Percentiles rank a stretch among this genome's conserved stretches.
phyloP scores from a whole-genome alignment of 139 green algal species.

The Marvania coccoides region DNA sequence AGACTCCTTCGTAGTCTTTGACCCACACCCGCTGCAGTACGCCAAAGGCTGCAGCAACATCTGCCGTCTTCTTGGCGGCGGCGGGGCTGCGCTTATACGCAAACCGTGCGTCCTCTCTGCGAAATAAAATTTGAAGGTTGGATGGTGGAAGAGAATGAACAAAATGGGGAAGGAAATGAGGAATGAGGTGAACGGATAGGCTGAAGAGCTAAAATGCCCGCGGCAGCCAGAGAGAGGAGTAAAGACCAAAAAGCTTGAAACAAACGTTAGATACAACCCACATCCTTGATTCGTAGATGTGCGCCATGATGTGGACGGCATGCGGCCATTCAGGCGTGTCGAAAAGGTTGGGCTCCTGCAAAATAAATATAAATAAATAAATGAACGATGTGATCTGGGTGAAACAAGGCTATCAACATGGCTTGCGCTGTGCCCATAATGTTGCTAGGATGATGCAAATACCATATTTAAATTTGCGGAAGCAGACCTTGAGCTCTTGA shows the following conservation, averaged over 20 bases:
- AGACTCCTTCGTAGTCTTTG: slow-evolving; percentile 19
- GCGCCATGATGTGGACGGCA: slow-evolving; percentile 15
- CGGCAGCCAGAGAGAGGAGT: background rate
- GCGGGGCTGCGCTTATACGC: slow-evolving; percentile 22
- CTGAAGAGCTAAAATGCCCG: background rate
- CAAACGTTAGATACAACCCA: too few relatives aligned
- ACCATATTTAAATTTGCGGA: background rate
- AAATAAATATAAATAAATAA: too few relatives aligned
- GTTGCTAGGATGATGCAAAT: background rate
- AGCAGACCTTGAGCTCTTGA: background rate
- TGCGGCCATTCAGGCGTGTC: slow-evolving; percentile 6
- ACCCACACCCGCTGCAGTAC: slow-evolving; percentile 27
- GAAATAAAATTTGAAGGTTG: background rate
- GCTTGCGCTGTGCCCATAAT: background rate
- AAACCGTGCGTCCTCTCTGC: slow-evolving; percentile 30
- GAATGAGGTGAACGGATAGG: too few relatives aligned
- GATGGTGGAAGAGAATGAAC: background rate
- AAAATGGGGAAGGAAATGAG: too few relatives aligned
- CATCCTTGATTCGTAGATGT: slow-evolving; percentile 8
- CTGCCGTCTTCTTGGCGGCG: background rate
- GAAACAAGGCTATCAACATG: background rate
- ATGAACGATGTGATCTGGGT: too few relatives aligned
- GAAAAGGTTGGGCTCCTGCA: background rate
- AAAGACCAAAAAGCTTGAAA: background rate
- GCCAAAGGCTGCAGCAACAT: slow-evolving; percentile 3